Base-by-base conservation (phyloP, 805 yeast species). In the Torulaspora gathmanii region DNA sequence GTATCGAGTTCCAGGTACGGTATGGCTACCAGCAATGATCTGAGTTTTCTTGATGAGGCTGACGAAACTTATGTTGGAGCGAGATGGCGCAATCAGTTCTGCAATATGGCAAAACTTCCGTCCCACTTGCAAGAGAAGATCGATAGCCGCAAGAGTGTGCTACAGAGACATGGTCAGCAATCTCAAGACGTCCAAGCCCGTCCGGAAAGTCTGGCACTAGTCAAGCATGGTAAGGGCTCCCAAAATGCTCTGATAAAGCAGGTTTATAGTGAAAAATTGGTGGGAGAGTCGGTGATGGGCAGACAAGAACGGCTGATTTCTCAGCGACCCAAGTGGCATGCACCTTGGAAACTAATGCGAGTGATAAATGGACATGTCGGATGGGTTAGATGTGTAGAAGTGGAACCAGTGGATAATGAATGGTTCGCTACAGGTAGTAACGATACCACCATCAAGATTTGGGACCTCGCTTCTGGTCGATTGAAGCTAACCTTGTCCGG, bases 341-440 rank as follows among this genome's bases (percentile, higher is more conserved):
- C 78, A 1, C 77, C 80, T 2, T 88, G 95, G 95, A 77, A 78
- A 54, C 71, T 86, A 5, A 73, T 71, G 59, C 72, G 83, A 45
- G 88, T 91, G 3, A 72, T 91, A 0, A 79, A 86, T 1, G 98
- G 98, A 3, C 99, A 93, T 62, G 74, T 78, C 31, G 99, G 99
- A 0, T 90, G 97, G 90, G 88, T 93, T 1, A 73, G 95, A 37
- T 75, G 86, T n/a, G 69, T 89, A 2, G 74, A 83, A 6, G 77
- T 86, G 15, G 98, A 93, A 49, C 95, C 95, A 0, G 61, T 62
- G 1, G 83, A 83, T 26, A 89, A 89, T 61, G 77, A 82, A 53
- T 93, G 93, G 87, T 91, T 87, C 67, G 95, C 83, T 6, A 82
- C 96, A 0, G 99, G 98, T 0, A 82, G 95, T 3, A 78, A 84